Conservation (phyloP, 202 grass and related monocot species). For the Musa balbisiana region DNA sequence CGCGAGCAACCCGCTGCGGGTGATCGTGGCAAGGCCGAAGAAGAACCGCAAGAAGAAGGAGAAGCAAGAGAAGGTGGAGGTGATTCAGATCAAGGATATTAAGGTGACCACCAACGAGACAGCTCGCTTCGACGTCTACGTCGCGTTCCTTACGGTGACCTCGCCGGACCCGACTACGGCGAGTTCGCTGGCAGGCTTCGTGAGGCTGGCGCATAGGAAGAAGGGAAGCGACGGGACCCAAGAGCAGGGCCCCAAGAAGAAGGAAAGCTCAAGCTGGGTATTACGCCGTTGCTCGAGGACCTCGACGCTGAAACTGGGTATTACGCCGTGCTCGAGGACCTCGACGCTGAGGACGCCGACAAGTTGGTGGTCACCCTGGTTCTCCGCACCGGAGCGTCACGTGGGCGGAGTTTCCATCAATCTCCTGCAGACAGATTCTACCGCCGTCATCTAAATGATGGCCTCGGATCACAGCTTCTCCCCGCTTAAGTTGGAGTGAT, state of each 20-base stretch:
- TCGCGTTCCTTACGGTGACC: conserved; percentile 22
- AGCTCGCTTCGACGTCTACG: conserved; percentile 33
- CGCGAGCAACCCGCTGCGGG: conserved; percentile 15
- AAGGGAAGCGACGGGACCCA: neutral
- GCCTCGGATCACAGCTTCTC: too few species aligned
- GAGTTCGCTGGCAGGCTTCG: conserved; percentile 45
- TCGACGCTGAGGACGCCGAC: too few species aligned
- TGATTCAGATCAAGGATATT: conserved; percentile 27
- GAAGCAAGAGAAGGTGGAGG: conserved; percentile 18
- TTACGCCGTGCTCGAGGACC: too few species aligned
- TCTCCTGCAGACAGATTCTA: neutral
- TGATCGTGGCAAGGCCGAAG: conserved; percentile 18
- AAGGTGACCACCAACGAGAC: neutral
- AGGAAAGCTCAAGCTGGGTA: neutral
- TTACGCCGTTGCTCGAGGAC: too few species aligned
- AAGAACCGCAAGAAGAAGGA: conserved; percentile 2
- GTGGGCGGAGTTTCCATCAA: neutral
- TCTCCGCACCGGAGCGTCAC: conserved; percentile 11
- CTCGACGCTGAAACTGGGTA: too few species aligned
- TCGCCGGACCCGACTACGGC: conserved; percentile 20
- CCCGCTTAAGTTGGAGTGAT: too few species aligned
- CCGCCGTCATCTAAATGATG: neutral
- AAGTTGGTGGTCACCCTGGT: conserved; percentile 31
- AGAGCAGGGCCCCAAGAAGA: neutral
- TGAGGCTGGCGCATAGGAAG: conserved; percentile 23